A percentile compares a stretch with the other conserved stretches of the same genome.
phyloP scores from a whole-genome alignment of 768 basidiomycete genomes.

The Russula emetica region DNA sequence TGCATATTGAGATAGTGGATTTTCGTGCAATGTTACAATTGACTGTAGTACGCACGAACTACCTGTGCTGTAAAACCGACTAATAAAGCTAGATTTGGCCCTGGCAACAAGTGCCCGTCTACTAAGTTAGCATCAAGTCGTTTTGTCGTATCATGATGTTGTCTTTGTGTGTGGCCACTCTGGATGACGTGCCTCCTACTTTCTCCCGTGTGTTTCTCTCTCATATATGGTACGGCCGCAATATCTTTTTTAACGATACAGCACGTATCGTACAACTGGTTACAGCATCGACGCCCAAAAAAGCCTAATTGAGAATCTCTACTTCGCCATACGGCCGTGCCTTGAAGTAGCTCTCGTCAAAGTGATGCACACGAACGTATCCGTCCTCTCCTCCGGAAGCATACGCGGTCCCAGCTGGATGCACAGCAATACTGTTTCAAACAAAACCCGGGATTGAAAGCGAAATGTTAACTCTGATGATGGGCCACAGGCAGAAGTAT shows the following conservation, averaged over 20 bases:
- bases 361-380: conserved; percentile 86
- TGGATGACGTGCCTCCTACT: no score
- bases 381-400: conserved; percentile 97
- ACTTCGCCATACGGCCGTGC: conserved; percentile 88
- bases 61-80: not conserved
- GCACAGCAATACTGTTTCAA: not conserved
- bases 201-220: no score
- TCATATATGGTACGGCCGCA: not conserved
- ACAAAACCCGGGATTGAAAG: not conserved
- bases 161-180: no score
- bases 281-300: not conserved
- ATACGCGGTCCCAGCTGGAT: conserved; percentile 65
- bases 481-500: not conserved
- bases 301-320: conserved; percentile 39
- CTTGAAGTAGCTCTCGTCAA: conserved; percentile 92
- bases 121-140: no score
- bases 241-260: not conserved
- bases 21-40: not conserved
- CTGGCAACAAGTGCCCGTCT: no score
- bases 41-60: not conserved
- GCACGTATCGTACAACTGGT: conserved; percentile 12
- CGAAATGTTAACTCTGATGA: conserved; percentile 6
- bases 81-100: not conserved
- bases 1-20: conserved; percentile 37
- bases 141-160: no score